These are phyloP conservation scores for Rostrohypoxylon terebratum DNA, from an alignment of 495 filamentous ascomycete genomes.

Conservation along the genomic window DNA sequence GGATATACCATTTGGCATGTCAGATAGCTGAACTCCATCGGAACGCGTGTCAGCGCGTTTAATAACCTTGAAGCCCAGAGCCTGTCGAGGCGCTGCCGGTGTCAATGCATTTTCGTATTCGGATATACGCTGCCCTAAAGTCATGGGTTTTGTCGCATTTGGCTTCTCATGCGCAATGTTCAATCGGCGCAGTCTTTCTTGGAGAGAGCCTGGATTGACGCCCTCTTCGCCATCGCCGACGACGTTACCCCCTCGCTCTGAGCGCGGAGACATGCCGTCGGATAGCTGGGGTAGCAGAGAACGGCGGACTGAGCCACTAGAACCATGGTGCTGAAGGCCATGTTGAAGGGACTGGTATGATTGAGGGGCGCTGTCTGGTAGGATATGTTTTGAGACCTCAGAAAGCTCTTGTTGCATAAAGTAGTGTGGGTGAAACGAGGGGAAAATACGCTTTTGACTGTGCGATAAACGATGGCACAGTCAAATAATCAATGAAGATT, in stretches of 20 bases:
- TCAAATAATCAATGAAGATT: slow-evolving; percentile 34
- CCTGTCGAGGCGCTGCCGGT: slow-evolving; percentile 58
- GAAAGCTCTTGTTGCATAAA: slow-evolving; percentile 92
- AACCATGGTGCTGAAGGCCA: slow-evolving; percentile 73
- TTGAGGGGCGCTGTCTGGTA: slow-evolving; percentile 58
- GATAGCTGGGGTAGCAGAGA: slow-evolving; percentile 48
- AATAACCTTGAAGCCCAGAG: slow-evolving; percentile 70
- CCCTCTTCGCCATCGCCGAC: slow-evolving; percentile 35
- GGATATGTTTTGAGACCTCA: slow-evolving; percentile 68
- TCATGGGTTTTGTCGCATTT: slow-evolving; percentile 33
- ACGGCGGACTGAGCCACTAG: slow-evolving; percentile 48
- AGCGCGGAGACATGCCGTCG: slow-evolving; percentile 47
- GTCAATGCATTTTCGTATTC: slow-evolving; percentile 77
- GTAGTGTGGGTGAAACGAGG: slow-evolving; percentile 58
- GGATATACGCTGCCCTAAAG: slow-evolving; percentile 70
- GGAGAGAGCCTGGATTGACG: slow-evolving; percentile 52
- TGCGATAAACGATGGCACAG: slow-evolving; percentile 64
- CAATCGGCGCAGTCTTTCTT: slow-evolving; percentile 57
- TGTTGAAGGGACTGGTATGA: slow-evolving; percentile 67
- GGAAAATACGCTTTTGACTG: slow-evolving; percentile 67
- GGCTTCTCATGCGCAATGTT: slow-evolving; percentile 48
- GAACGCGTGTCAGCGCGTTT: slow-evolving; percentile 59
- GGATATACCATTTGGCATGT: slow-evolving; percentile 83
- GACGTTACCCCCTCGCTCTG: slow-evolving; percentile 35
- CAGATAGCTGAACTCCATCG: slow-evolving; percentile 66